Evolutionary conservation across 345 rosid genomes (phyloP), one percentile per base, ranked within the genome.

Genomic region (Eutrema japonicum): DNA sequence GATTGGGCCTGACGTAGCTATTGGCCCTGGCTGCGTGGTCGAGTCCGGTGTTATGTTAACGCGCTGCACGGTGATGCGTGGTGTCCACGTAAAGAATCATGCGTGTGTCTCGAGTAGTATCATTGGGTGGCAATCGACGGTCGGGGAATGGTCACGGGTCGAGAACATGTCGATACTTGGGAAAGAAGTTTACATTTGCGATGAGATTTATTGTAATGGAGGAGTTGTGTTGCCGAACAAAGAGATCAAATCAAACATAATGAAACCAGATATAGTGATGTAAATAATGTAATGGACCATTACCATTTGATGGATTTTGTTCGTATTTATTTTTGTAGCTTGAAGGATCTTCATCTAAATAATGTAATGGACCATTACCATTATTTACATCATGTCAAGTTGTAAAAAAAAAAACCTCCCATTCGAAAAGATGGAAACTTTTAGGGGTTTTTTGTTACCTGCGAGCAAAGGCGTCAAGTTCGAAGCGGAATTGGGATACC

Each of bases 81-180:
- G 98, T 6, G 95, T 77, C 29, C 85, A 88, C 46, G 77, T 90
- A 79, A 93, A 87, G 85, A 87, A 80, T 55, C 93, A 92, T 12
- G 91, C 93, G 2, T 87, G 90, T 82, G 72, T 93, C 60, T 85
- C 92, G 38, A 80, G 90, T 77, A 90, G 96, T 59, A 93, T 92
- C 73, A 77, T 93, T 0, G 96, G 98, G 29, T 93, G 98, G 98
- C 90, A 90, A 77, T 93, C 93, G 41, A 93, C 93, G 0, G 83
- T 93, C 0, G 98, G 96, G 29, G 87, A 86, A 74, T 93, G 95
- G 96, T 86, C 96, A 6, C 81, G 93, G 18, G 83, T 93, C 3
- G 95, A 88, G 80, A 93, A 93, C 87, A 85, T 93, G 93, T 86
- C 96, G 7, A 87, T 93, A 37, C 90, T 93, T 0, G 98, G 93